Evolutionary conservation across 768 basidiomycete species (phyloP).

Genomic region (Pleurotus platypus): DNA sequence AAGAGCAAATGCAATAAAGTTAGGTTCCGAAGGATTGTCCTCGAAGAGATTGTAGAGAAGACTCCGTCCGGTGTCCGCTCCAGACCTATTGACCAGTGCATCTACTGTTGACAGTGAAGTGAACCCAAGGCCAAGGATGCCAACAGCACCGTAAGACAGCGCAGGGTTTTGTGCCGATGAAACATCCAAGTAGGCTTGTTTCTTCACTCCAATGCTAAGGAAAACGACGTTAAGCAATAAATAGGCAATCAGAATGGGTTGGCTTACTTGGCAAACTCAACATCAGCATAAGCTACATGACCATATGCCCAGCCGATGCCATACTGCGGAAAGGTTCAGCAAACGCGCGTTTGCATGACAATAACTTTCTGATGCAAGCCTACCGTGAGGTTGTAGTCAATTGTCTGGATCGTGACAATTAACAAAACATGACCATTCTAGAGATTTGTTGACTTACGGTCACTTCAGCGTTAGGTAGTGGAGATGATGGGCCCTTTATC

Average conservation of each 20-base stretch:
- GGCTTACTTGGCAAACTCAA: constrained; percentile 68
- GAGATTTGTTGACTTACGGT: constrained; percentile 37
- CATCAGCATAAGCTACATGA: constrained; percentile 54
- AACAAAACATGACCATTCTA: constrained; percentile 4
- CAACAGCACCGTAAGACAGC: constrained; percentile 64
- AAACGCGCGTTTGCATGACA: neutral
- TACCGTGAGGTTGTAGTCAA: constrained; percentile 62
- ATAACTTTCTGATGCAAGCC: constrained; percentile 13
- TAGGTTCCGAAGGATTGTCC: constrained; percentile 65
- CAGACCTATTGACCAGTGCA: constrained; percentile 50
- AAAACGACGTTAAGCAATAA: neutral
- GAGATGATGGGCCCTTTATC: constrained; percentile 45
- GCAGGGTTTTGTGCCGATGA: constrained; percentile 67
- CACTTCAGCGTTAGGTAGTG: constrained; percentile 43
- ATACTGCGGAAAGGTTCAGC: constrained; percentile 43
- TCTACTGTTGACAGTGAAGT: constrained; percentile 75
- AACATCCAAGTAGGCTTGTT: constrained; percentile 71
- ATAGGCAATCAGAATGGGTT: neutral
- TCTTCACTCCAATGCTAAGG: constrained; percentile 55
- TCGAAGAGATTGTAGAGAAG: constrained; percentile 75
- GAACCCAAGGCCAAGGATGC: constrained; percentile 78
- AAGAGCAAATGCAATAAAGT: constrained; percentile 77
- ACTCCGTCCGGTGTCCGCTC: constrained; percentile 58
- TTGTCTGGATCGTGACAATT: constrained; percentile 27
- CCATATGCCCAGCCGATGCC: constrained; percentile 80